Base-by-base conservation (phyloP, 257 asterid species). In the Primulina tabacum region DNA sequence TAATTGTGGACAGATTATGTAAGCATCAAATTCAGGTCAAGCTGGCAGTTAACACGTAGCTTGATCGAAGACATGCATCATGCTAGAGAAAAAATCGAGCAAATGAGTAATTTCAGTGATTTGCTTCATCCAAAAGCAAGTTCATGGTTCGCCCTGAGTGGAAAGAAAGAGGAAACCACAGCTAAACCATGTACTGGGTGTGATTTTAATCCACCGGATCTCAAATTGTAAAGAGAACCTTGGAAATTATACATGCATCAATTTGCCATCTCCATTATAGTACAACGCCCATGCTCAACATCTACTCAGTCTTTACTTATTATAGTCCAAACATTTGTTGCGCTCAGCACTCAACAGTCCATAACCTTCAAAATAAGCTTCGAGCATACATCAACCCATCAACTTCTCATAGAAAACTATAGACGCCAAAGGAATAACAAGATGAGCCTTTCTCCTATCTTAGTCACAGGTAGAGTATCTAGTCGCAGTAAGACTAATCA, bases 211-310 rank as follows among this genome's bases (percentile, higher is more conserved):
- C 47, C 52, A 40, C 52, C 5, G 1, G 52, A 40, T 11, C 52
- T 40, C 52, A 40, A 10, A 40, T 11, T 40, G 52, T 40, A 40
- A 11, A 12, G 52, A 11, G 52, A 40, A 40, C 16, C 52, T 40
- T 40, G 52, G 17, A 40, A 11, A 11, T 40, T 40, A 40, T 4
- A 40, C 52, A 35, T 35, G 2, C 4, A 52, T 57, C 28, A 24
- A 26, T 40, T 12, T 69, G 62, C 53, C 75, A 62, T 17, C 29
- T 71, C 62, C 53, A 59, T 26, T 11, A 24, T 28, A 24, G 37
- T 59, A 5, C 2, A 6, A 59, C 14, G 14, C n/a, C 28, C 35
- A 10, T 11, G 9, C 0, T 28, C n/a, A 28, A 59, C 32, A 59
- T 10, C 2, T 59, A 1, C n/a, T 40, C 16, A 40, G 8, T 40